Percentiles rank a stretch among this genome's conserved stretches.
Conservation (phyloP, 768 basidiomycete genomes). For the Glaciozyma martinii region DNA sequence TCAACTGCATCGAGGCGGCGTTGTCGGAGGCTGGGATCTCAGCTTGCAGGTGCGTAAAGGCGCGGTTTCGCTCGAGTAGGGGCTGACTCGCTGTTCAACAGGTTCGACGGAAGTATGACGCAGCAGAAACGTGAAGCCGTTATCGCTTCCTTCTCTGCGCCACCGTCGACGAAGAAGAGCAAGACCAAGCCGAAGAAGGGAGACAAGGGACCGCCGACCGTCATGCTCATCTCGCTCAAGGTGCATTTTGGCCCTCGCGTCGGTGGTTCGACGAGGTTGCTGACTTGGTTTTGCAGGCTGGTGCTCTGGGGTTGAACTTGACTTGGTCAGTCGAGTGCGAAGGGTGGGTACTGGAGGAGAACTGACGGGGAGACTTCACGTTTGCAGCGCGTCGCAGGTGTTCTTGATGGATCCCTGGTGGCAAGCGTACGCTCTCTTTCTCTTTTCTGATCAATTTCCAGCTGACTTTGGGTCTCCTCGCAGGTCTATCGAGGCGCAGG, state of each 20-base stretch:
- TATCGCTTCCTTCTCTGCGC: constrained; percentile 28
- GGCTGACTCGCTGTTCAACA: background rate
- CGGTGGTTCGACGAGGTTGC: background rate
- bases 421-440: constrained; percentile 15
- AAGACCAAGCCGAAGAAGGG: constrained; percentile 16
- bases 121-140: constrained; percentile 30
- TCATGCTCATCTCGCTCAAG: constrained; percentile 35
- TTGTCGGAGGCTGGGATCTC: constrained; percentile 26
- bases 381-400: constrained; percentile 26
- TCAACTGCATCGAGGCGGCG: constrained; percentile 30
- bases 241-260: background rate
- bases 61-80: background rate
- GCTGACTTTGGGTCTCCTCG: background rate
- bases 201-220: constrained; percentile 24
- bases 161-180: constrained; percentile 5
- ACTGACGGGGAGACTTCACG: too few species aligned
- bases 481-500: constrained; percentile 32
- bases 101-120: constrained; percentile 33
- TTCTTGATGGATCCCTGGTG: constrained; percentile 36
- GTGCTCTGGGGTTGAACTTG: constrained; percentile 35
- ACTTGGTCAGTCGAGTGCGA: constrained; percentile 4
- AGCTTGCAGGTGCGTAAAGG: constrained; percentile 18
- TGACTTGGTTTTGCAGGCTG: constrained; percentile 6
- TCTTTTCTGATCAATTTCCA: background rate
- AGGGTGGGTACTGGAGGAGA: too few species aligned